Base-by-base conservation (phyloP, 2,329 filamentous ascomycete species). In the Apiospora marii region DNA sequence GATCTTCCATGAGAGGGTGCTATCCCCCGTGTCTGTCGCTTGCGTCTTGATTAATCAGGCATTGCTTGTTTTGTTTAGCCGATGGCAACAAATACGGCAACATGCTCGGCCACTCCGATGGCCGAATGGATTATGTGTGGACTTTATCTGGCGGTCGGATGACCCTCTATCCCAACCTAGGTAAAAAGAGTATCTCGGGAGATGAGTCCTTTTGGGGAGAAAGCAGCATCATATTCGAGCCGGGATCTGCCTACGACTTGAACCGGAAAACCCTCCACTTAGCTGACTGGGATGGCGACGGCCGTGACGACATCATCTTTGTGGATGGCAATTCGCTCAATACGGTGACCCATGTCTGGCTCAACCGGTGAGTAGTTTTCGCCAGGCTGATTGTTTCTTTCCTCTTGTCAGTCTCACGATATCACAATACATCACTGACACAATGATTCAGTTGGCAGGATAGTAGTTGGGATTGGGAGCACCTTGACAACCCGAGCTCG, bases 271-370 rank as follows among this genome's bases (percentile, higher is more conserved):
- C 77, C 58, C 68, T 84, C 6, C 79, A 83, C 53, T 74, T 84
- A 8, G 77, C 75, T 2, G 82, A 84, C 73, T 84, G 80, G 80
- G 78, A 84, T 67, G 80, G 78, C 16, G 82, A 84, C 73, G 82
- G 82, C 0, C 68, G 73, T 1, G 80, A 78, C 68, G 82, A 84
- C 61, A 78, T 83, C 64, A 74, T 83, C 48, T 77, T 71, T 68
- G 77, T 81, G 0, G 74, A 82, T 27, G 77, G 74, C 0, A 72
- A 80, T 7, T 76, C 71, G 14, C 78, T 77, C 27, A 73, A 71
- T 30, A 46, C 24, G 19, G 72, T 80, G 4, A 58, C 77, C 22
- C 41, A 43, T 13, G 74, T 79, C 46, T 81, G 72, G 71, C 67
- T 75, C 51, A 82, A 79, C 73, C 74, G 75, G 61, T 75, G 70